Conservation (phyloP, 1,284 basidiomycete genomes). For the Phellopilus nigrolimitatus region DNA sequence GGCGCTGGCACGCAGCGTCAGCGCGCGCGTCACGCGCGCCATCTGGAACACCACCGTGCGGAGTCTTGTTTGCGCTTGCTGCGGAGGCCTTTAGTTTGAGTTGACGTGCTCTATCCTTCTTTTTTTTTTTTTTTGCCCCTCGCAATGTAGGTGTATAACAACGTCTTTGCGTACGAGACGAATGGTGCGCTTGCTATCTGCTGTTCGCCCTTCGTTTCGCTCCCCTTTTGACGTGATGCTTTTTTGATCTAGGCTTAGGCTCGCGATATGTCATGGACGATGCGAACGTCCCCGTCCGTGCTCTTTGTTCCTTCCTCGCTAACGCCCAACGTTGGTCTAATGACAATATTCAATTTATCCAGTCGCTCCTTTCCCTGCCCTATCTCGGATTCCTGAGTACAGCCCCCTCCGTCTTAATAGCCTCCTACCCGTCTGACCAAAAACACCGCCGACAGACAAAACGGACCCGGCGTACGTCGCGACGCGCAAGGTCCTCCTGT, state of each 20-base stretch:
- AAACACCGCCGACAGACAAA: constrained; percentile 34
- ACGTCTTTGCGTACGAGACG: constrained; percentile 72
- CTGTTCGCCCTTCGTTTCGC: background rate
- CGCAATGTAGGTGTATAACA: constrained; percentile 53
- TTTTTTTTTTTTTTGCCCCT: constrained; percentile 10
- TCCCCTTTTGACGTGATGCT: background rate
- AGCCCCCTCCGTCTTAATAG: background rate
- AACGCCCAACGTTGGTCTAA: background rate
- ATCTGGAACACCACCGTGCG: constrained; percentile 60
- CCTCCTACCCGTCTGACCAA: background rate
- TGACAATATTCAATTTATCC: constrained; percentile 1
- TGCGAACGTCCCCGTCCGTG: constrained; percentile 70
- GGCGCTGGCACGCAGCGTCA: constrained; percentile 51
- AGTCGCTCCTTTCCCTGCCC: constrained; percentile 71
- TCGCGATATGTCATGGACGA: constrained; percentile 76
- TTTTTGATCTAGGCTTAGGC: constrained; percentile 48
- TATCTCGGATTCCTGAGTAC: constrained; percentile 65
- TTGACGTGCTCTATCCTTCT: too few relatives aligned
- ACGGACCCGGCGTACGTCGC: constrained; percentile 51
- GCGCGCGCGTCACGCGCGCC: constrained; percentile 53
- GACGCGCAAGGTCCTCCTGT: constrained; percentile 59
- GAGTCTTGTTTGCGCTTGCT: background rate
- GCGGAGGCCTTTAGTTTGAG: too few relatives aligned
- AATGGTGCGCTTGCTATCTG: constrained; percentile 43
- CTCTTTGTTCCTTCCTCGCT: background rate